Evolutionary conservation across 257 asterid genomes (phyloP), one percentile per base, ranked within the genome.

Genomic region (Solanum acaule): DNA sequence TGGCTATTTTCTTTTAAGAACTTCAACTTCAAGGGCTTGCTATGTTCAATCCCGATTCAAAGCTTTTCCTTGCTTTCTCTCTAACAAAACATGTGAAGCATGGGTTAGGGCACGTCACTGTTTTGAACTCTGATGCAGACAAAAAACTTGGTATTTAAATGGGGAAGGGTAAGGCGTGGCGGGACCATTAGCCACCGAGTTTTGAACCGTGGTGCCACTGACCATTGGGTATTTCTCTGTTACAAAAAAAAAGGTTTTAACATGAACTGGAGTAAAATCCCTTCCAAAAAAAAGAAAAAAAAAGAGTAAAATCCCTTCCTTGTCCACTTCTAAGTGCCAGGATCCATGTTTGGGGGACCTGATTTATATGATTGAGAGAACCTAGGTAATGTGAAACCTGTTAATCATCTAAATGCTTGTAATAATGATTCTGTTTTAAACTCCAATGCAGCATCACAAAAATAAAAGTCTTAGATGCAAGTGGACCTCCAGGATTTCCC

Each of bases 401-500:
- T 18, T 82, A 82, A 18, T 49, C 71, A 49, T 31, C 86, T 82
- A 49, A 78, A 18, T 82, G 31, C 44, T 49, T 82, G 86, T 82
- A 49, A 82, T 49, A 31, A 10, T 82, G 86, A 49, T 49, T 82
- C 86, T 49, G 29, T 6, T 82, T 82, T 49, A 20, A 29, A 83
- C 86, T 88, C 46, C 10, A 75, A 86, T 94, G 91, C 90, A 97
- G 99, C 96, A 93, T 96, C 96, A 91, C 91, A 93, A 95, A 93
- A 93, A 92, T 96, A 92, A 97, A 96, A 96, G 91, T 97, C 75
- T 93, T 97, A 94, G 99, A 97, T 90, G 98, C 98, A 88, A 96
- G 98, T 92, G 99, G 98, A 87, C 99, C 98, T 85, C 97, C 94
- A 81, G 99, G 98, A 85, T 94, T 94, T 94, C 99, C 98, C 70